Evolutionary conservation across 345 rosid genomes (phyloP), one percentile per base, ranked within the genome.

Genomic region (Gossypium australe): DNA sequence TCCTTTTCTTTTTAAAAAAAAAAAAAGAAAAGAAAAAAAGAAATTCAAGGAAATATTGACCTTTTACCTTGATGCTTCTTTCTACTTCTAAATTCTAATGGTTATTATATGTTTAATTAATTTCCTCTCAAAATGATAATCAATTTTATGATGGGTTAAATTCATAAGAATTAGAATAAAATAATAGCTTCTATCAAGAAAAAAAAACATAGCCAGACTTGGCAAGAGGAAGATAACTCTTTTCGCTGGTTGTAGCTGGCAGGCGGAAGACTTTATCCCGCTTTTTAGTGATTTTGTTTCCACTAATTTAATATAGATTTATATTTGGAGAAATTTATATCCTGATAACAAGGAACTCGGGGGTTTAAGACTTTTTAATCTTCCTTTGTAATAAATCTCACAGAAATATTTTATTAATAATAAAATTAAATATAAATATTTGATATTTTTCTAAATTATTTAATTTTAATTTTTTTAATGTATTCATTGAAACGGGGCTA

Each of bases 1-100:
- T 73, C 22, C 76, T 41, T 68, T 81, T 13, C 70, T 76, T 18
- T 1, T n/a, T n/a, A n/a, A n/a, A n/a, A 25, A 25, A 27, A 27
- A 34, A 4, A 20, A 34, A 0, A 34, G 4, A 34, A 4, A 34
- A 34, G 1, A 34, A 34, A 34, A 34, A 34, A 34, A 34, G 34
- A 34, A 34, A 4, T 9, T 34, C n/a, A 13, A 7, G 69, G 52
- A 55, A 65, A 70, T 20, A 53, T 11, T 11, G 65, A 16, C 79
- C 2, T 71, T 61, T 78, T 44, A 72, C 71, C 38, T 59, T 24
- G 29, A 20, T 18, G n/a, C n/a, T 59, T 59, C 41, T 59, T 58
- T 58, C 62, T 22, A 22, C 34, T 22, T 25, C 34, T 11, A 58
- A 24, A 24, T 11, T 58, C 63, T 59, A 59, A 5, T 58, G 63